Base-by-base conservation (phyloP, 208 protist genomes). In the Acanthamoeba lenticulata region DNA sequence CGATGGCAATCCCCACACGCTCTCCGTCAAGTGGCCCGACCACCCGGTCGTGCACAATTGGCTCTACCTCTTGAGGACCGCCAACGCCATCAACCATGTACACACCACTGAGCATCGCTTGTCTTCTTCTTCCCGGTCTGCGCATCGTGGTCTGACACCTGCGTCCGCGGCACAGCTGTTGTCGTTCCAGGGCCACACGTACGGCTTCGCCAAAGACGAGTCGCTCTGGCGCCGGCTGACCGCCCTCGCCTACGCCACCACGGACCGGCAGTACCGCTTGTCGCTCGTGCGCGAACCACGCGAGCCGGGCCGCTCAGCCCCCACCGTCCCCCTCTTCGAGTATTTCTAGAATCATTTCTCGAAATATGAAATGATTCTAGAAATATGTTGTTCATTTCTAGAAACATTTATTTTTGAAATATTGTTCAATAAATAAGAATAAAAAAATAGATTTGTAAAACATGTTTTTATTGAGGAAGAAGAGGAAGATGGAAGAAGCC, bases 71-170 rank as follows among this genome's bases (percentile, higher is more conserved):
- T 79, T 44, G 34, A 79, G 38, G 69, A 79, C 69, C 36, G 69
- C 36, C 32, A 79, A 79, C 40, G 69, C 69, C 32, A 79, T 79
- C 69, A 79, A 45, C 27, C 69, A 79, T 29, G 69, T 79, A 29
- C 36, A 36, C 6, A 21, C 52, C 52, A 60, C 15, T 60, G 11
- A 3, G 15, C 52, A 29, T 27, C 13, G 29, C 55, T 29, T 24
- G 21, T 24, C n/a, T n/a, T n/a, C n/a, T n/a, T n/a, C n/a, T n/a
- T n/a, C n/a, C n/a, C n/a, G n/a, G n/a, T n/a, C n/a, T n/a, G n/a
- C n/a, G n/a, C n/a, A n/a, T n/a, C n/a, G n/a, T n/a, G n/a, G n/a
- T n/a, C n/a, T n/a, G n/a, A n/a, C n/a, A n/a, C n/a, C n/a, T n/a
- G n/a, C n/a, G n/a, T n/a, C n/a, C n/a, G 21, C 52, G 52, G 15